phyloP scores from a whole-genome alignment of 2,329 filamentous ascomycete species.

The Lachnellula subtilissima region DNA sequence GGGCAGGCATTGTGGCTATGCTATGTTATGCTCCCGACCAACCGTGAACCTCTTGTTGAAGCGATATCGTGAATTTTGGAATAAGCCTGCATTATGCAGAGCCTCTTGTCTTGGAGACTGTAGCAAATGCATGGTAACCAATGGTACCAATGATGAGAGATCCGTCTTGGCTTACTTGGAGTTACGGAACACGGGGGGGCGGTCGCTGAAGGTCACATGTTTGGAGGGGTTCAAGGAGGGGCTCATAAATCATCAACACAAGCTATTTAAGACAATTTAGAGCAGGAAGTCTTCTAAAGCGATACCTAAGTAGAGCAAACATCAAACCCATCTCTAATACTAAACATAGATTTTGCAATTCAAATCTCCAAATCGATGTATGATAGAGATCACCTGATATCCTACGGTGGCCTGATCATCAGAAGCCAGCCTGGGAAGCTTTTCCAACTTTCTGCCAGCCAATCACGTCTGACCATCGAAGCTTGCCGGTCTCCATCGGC shows the following conservation, averaged over 20 bases:
- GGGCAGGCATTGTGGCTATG: neutral
- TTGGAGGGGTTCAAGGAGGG: neutral
- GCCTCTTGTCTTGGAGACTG: neutral
- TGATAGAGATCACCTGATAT: conserved; percentile 7
- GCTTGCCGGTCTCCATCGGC: conserved; percentile 9
- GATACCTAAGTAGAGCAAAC: too few species aligned
- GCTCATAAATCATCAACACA: too few species aligned
- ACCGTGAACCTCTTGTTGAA: neutral
- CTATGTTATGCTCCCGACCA: neutral
- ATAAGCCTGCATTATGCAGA: neutral
- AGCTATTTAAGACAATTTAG: too few species aligned
- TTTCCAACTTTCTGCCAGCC: neutral
- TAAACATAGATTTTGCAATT: neutral
- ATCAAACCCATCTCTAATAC: neutral
- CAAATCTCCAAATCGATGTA: too few species aligned
- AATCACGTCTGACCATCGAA: neutral
- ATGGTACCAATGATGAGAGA: neutral
- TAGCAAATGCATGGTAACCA: neutral
- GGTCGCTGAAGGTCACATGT: neutral
- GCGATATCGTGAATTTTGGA: neutral
- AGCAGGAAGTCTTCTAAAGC: too few species aligned
- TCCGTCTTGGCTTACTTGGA: neutral
- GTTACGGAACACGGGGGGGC: neutral
- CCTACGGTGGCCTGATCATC: neutral
- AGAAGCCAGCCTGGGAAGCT: neutral